Evolutionary conservation across 768 basidiomycete genomes (phyloP), one percentile per base, ranked within the genome.

Genomic region (Lentinula guzmanii): DNA sequence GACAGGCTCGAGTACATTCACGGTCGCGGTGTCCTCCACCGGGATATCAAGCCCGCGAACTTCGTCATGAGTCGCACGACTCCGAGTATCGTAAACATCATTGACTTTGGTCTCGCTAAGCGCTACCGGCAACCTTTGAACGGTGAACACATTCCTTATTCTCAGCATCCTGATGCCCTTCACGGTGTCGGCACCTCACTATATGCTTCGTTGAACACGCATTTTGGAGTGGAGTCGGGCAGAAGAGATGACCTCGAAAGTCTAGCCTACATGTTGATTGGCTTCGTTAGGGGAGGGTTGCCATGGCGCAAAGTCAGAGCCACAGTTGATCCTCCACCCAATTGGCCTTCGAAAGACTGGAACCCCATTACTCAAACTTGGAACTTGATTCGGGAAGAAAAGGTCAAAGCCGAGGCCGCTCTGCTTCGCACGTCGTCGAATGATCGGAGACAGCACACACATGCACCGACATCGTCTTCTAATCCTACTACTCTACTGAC

Each of bases 41-140:
- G 96, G 65, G 96, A 98, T 71, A 90, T 99, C 74, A 99, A 98
- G 73, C 96, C 96, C 41, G 96, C 96, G 68, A 98, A 99, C 76
- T 99, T 99, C 71, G 89, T 99, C 63, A 98, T 98, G 93, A 92
- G 93, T 64, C 59, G 59, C n/a, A 34, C 87, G 85, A 64, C 77
- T 82, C 72, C 70, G 77, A 76, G 39, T 76, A 60, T 50, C 68
- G 95, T 99, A 71, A 96, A 98, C 72, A 91, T 99, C 66, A 92
- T 92, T 66, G 90, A 92, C 76, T 92, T 92, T 74, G 90, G 90
- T 13, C 86, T 92, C 51, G 89, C 90, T 0, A 90, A 90, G 70
- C 88, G 87, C 65, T 92, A 82, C 69, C 82, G 87, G 21, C 89
- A 91, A 67, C 66, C 84, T 4, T 78, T 77, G 31, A 89, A 88